A percentile compares a stretch with the other conserved stretches of the same genome.
phyloP scores from a whole-genome alignment of 1,284 basidiomycete genomes.

The Xerocomus amazonicus region DNA sequence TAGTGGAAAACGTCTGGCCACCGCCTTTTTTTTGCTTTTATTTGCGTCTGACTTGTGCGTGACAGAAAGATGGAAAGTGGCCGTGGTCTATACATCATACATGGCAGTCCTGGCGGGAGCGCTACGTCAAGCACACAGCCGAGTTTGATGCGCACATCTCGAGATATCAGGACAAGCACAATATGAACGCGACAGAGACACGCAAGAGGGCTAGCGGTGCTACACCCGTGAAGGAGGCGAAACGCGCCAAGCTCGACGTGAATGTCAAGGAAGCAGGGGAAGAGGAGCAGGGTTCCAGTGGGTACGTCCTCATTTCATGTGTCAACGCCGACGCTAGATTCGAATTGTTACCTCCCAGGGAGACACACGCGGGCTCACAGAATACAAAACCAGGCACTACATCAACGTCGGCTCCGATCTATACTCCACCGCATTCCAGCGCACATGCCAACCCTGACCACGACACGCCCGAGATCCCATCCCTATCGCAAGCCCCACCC shows the following conservation, averaged over 20 bases:
- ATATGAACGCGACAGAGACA: too few relatives aligned
- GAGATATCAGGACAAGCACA: conserved; percentile 20
- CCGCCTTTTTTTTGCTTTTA: not conserved
- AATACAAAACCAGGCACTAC: not conserved
- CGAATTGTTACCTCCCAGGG: conserved; percentile 4
- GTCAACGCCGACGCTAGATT: not conserved
- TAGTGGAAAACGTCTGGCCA: conserved; percentile 35
- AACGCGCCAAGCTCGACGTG: conserved; percentile 11
- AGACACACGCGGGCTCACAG: not conserved
- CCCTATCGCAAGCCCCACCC: not conserved
- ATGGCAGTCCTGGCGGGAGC: conserved; percentile 54
- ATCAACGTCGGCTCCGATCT: not conserved
- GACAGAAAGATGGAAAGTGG: conserved; percentile 32
- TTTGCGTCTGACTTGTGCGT: conserved; percentile 16
- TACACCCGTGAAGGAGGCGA: not conserved
- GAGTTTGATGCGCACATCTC: conserved; percentile 43
- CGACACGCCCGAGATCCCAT: conserved; percentile 1
- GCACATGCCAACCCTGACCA: not conserved
- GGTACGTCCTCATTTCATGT: conserved; percentile 12
- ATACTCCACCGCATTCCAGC: not conserved
- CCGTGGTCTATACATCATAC: conserved; percentile 45
- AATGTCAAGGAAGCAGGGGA: not conserved
- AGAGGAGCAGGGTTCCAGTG: not conserved
- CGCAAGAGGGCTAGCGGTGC: conserved; percentile 7
- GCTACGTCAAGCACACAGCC: conserved; percentile 41